phyloP scores from a whole-genome alignment of 2,329 filamentous ascomycete genomes.

The Hirsutella minnesotensis region DNA sequence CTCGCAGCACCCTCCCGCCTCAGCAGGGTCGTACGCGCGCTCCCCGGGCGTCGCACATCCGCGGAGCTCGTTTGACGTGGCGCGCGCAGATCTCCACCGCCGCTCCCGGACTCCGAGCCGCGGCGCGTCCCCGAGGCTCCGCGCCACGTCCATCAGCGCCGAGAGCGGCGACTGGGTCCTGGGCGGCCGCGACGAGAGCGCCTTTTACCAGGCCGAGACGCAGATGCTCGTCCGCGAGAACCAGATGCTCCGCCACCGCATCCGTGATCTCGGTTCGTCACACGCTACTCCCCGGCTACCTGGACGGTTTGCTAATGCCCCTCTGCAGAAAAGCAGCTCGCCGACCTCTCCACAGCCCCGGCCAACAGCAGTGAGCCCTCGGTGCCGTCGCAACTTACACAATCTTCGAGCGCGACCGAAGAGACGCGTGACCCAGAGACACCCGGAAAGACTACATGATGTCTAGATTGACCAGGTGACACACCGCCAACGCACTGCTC shows the following conservation, averaged over 20 bases:
- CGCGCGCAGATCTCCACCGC: slow-evolving; percentile 41
- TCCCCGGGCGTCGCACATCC: slow-evolving; percentile 38
- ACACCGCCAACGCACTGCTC: too few relatives aligned
- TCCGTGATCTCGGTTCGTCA: slow-evolving; percentile 57
- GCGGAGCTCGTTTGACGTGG: slow-evolving; percentile 47
- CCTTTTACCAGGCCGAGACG: slow-evolving; percentile 74
- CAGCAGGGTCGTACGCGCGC: slow-evolving; percentile 32
- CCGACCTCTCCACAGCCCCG: slow-evolving; percentile 24
- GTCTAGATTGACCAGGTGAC: too few relatives aligned
- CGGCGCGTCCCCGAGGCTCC: slow-evolving; percentile 42
- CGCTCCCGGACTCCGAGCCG: slow-evolving; percentile 48
- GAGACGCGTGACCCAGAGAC: slow-evolving; percentile 13
- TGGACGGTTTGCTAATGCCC: neutral
- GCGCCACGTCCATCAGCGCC: slow-evolving; percentile 44
- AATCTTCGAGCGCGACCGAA: slow-evolving; percentile 32
- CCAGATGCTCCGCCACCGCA: slow-evolving; percentile 67
- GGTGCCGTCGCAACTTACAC: slow-evolving; percentile 35
- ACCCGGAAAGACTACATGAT: too few relatives aligned
- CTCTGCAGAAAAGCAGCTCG: slow-evolving; percentile 37
- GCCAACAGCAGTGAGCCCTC: slow-evolving; percentile 29
- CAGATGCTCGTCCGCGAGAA: slow-evolving; percentile 69
- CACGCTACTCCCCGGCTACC: neutral
- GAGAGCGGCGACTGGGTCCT: slow-evolving; percentile 51
- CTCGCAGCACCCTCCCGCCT: slow-evolving; percentile 20
- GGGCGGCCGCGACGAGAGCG: slow-evolving; percentile 59